phyloP scores from a whole-genome alignment of 768 basidiomycete genomes.

The Leccinum incarnatum region DNA sequence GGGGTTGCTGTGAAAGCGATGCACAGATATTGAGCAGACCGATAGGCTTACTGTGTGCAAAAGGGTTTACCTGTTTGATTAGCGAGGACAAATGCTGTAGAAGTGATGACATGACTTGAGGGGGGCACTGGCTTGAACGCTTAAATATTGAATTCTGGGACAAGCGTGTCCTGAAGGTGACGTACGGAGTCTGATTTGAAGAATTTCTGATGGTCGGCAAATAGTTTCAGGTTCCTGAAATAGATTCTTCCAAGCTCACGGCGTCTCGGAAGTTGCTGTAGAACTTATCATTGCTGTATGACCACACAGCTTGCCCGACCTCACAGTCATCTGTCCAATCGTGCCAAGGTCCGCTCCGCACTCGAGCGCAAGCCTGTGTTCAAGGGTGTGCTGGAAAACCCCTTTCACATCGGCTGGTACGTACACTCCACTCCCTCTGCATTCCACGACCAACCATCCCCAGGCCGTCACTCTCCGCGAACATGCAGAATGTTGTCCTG shows the following conservation, averaged over 20 bases:
- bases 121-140: conserved; percentile 1
- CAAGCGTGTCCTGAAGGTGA: no score
- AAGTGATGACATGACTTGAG: neutral
- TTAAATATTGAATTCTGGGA: neutral
- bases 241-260: neutral
- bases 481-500: conserved; percentile 60
- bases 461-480: conserved; percentile 64
- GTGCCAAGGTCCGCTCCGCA: conserved; percentile 45
- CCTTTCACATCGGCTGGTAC: conserved; percentile 69
- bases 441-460: neutral
- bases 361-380: conserved; percentile 62
- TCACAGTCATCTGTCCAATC: conserved; percentile 61
- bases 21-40: neutral
- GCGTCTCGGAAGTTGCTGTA: neutral
- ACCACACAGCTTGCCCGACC: conserved; percentile 48
- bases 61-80: neutral
- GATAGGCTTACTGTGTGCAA: conserved; percentile 3
- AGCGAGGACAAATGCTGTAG: conserved; percentile 12
- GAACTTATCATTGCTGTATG: conserved; percentile 25
- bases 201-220: no score
- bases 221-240: neutral
- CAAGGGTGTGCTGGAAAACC: conserved; percentile 70
- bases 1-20: conserved; percentile 1
- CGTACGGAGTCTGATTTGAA: no score
- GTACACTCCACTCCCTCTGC: conserved; percentile 8